phyloP scores from a whole-genome alignment of 495 filamentous ascomycete genomes.

The Letharia columbiana region DNA sequence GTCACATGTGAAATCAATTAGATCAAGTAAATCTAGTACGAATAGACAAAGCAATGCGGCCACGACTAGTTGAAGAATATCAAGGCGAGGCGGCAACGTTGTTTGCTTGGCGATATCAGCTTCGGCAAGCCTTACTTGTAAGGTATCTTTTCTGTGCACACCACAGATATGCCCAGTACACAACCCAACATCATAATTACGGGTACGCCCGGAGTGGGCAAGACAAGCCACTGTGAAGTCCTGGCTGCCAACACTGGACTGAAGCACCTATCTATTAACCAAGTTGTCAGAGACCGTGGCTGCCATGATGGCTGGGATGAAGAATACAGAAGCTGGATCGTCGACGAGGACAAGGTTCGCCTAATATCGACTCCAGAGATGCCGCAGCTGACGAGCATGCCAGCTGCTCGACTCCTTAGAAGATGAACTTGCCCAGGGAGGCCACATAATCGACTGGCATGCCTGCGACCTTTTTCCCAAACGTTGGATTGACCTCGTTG shows the following conservation, averaged over 20 bases:
- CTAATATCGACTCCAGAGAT: not conserved
- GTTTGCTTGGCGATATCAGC: not conserved
- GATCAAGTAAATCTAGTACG: no score
- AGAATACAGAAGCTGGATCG: conserved; percentile 78
- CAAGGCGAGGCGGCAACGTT: no score
- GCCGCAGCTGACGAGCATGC: not conserved
- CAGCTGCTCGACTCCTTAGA: conserved; percentile 87
- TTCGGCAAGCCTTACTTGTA: not conserved
- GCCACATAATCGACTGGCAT: conserved; percentile 95
- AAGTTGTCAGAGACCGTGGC: conserved; percentile 73
- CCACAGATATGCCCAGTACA: conserved; percentile 39
- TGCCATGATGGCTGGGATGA: conserved; percentile 83
- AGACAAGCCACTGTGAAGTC: conserved; percentile 78
- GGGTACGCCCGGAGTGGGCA: conserved; percentile 91
- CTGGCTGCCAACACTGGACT: conserved; percentile 67
- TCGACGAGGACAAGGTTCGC: conserved; percentile 90
- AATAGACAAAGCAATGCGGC: no score
- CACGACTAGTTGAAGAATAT: no score
- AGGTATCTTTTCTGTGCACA: not conserved
- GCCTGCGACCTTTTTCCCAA: conserved; percentile 92
- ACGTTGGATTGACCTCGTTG: conserved; percentile 90
- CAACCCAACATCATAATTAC: conserved; percentile 89
- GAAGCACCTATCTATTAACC: conserved; percentile 79
- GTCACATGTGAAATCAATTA: no score
- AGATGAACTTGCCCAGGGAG: conserved; percentile 67